A percentile compares a stretch with the other conserved stretches of the same genome.
Conservation (phyloP, 768 basidiomycete genomes). For the Cystobasidium tubakii region DNA sequence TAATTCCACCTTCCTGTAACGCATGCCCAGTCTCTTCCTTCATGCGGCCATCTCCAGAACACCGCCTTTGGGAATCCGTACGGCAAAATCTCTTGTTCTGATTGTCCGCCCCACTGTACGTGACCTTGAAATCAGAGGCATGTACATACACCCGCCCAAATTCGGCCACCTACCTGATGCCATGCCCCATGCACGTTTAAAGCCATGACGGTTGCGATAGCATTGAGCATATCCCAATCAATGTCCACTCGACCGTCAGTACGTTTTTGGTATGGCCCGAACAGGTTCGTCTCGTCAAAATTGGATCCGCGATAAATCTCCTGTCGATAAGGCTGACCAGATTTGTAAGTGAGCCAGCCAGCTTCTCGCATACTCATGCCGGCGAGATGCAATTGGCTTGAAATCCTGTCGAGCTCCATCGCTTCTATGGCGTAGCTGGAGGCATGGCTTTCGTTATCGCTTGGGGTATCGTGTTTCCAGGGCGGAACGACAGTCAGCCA, state of each 20-base stretch:
- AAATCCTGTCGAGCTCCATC: background rate
- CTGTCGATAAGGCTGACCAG: constrained; percentile 7
- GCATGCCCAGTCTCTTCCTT: constrained; percentile 30
- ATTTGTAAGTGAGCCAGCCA: background rate
- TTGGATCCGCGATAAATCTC: constrained; percentile 6
- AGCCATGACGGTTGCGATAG: constrained; percentile 23
- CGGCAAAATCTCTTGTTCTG: constrained; percentile 9
- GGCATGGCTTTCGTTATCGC: background rate
- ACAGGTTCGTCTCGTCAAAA: constrained; percentile 4
- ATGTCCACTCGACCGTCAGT: background rate
- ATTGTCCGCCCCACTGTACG: constrained; percentile 19
- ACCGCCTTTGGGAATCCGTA: constrained; percentile 32
- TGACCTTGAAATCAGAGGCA: background rate
- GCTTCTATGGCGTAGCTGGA: background rate
- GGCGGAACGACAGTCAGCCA: constrained; percentile 15
- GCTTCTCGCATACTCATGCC: constrained; percentile 7
- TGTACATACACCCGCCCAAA: too few species aligned
- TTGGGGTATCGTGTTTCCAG: background rate
- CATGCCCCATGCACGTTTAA: constrained; percentile 28
- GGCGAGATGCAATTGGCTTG: background rate
- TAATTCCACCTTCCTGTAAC: constrained; percentile 16
- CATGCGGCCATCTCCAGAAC: constrained; percentile 22
- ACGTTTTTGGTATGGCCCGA: constrained; percentile 7
- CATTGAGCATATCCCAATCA: constrained; percentile 20
- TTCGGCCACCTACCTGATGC: constrained; percentile 8